Evolutionary conservation across 73 alveolate genomes (phyloP).

Genomic region (Tetrahymena thermophila): DNA sequence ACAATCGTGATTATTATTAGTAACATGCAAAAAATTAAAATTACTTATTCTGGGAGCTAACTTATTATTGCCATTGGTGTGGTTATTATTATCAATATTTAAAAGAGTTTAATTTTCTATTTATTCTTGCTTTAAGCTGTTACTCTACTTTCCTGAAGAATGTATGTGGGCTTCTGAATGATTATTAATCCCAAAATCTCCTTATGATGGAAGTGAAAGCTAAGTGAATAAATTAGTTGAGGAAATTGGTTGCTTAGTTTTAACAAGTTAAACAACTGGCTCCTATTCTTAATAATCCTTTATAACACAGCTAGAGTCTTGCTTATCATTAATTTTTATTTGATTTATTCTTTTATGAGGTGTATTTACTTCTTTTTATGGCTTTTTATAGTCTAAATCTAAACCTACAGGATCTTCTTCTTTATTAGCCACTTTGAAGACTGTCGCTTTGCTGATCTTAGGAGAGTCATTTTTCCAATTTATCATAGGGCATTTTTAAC

Average conservation of each 20-base stretch:
- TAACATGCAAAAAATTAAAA: background rate
- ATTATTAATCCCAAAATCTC: background rate
- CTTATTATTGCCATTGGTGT: no score
- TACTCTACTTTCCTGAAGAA: background rate
- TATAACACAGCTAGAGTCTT: background rate
- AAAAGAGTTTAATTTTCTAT: background rate
- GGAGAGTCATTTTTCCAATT: background rate
- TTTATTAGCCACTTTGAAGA: background rate
- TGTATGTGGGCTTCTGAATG: background rate
- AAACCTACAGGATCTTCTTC: background rate
- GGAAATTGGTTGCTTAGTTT: background rate
- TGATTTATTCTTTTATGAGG: background rate
- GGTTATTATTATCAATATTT: background rate
- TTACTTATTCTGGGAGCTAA: background rate
- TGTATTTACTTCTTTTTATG: background rate
- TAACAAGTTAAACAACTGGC: background rate
- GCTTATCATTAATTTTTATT: background rate
- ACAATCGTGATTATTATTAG: background rate
- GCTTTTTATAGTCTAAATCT: background rate
- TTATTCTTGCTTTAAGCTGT: background rate
- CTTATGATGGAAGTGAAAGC: background rate
- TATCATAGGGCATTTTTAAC: background rate
- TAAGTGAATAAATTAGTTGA: background rate
- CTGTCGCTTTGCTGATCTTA: background rate
- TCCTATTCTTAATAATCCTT: background rate